Percentiles rank a stretch among this genome's conserved stretches.
These are phyloP conservation scores for Tephrocybe sp. DNA, from an alignment of 768 basidiomycete genomes.

Conservation along the genomic window DNA sequence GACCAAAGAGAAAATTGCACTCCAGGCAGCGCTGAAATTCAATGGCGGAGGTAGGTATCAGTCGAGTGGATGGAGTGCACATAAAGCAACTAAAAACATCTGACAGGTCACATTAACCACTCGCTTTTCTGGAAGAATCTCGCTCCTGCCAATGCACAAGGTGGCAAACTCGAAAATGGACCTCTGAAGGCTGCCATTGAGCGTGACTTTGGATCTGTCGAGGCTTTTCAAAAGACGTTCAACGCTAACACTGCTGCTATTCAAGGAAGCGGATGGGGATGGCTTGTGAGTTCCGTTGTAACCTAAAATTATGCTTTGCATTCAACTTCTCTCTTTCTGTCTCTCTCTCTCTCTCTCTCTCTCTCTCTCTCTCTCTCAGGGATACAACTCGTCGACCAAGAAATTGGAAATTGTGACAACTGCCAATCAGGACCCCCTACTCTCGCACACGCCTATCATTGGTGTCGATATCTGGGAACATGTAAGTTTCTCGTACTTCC, in stretches of 20 bases:
- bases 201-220: conserved; percentile 83
- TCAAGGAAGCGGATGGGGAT: conserved; percentile 98
- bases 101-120: conserved; percentile 87
- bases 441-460: conserved; percentile 81
- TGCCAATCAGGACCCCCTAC: conserved; percentile 91
- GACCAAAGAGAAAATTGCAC: conserved; percentile 71
- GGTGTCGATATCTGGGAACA: conserved; percentile 99
- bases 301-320: not conserved
- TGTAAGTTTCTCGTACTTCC: conserved; percentile 39
- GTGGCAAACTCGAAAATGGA: conserved; percentile 63
- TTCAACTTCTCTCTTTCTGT: not conserved
- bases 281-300: conserved; percentile 64
- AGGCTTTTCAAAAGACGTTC: conserved; percentile 81
- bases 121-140: conserved; percentile 98
- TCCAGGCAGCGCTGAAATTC: conserved; percentile 94
- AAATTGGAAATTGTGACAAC: conserved; percentile 92
- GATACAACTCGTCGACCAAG: conserved; percentile 61
- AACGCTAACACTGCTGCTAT: conserved; percentile 88
- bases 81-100: not conserved
- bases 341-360: no score
- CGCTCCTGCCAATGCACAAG: conserved; percentile 62
- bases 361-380: no score
- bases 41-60: conserved; percentile 82
- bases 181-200: conserved; percentile 74
- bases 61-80: not conserved